A percentile compares a stretch with the other conserved stretches of the same genome.
Conservation (phyloP, 331 rosid species). For the Saraca asoca region DNA sequence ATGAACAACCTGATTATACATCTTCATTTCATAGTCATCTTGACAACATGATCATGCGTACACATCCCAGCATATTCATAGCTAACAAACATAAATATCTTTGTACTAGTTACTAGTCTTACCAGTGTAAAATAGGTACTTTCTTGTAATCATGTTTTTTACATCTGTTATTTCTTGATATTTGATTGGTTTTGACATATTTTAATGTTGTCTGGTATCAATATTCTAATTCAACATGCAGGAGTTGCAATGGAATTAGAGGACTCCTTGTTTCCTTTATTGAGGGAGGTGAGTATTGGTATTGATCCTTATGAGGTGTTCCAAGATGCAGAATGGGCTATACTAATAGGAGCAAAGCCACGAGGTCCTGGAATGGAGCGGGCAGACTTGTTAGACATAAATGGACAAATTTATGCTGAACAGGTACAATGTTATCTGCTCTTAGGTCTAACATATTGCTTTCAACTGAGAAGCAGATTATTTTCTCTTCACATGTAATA, state of each 20-base stretch:
- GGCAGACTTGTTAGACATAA: slow-evolving; percentile 78
- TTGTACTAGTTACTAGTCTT: background rate
- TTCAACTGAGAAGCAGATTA: slow-evolving; percentile 8
- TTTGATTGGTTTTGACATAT: background rate
- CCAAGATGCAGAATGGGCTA: slow-evolving; percentile 96
- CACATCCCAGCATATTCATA: no score
- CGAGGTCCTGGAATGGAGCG: slow-evolving; percentile 99
- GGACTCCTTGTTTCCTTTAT: slow-evolving; percentile 84
- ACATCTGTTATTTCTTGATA: background rate
- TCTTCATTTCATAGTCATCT: no score
- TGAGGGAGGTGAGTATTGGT: slow-evolving; percentile 86
- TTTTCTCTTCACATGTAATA: slow-evolving; percentile 22
- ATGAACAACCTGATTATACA: no score
- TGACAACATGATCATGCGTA: no score
- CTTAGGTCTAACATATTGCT: slow-evolving; percentile 2
- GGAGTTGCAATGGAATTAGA: slow-evolving; percentile 99
- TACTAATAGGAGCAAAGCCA: slow-evolving; percentile 95
- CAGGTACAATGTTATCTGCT: slow-evolving; percentile 54
- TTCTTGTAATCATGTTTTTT: background rate
- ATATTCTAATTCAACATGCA: slow-evolving; percentile 36
- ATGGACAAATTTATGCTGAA: slow-evolving; percentile 81
- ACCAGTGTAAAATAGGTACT: background rate
- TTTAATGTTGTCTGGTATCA: slow-evolving; percentile 8
- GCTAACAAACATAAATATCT: no score
- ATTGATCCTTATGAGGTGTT: slow-evolving; percentile 89